Evolutionary conservation across 78 protist species (phyloP), one percentile per base, ranked within the genome.

Genomic region (Dictyostelium purpureum): DNA sequence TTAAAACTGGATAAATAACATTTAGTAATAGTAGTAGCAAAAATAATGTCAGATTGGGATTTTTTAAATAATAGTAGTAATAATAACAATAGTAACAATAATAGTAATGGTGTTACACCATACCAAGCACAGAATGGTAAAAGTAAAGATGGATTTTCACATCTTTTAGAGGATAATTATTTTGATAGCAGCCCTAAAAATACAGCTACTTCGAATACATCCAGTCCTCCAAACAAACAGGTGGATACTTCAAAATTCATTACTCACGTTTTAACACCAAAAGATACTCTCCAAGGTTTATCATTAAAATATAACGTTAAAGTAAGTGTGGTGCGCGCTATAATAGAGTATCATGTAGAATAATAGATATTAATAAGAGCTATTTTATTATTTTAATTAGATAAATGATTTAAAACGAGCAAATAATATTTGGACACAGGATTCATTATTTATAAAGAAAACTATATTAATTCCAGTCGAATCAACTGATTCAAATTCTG

Each of bases 231-330:
- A 63, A 63, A 63, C 11, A 31, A 4, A 31, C 10, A 28, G n/a
- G n/a, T 31, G n/a, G 71, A 71, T 31, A 71, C n/a, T 19, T 43
- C 52, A 38, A 70, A 37, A 82, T 73, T 14, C 59, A 71, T 85
- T 11, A 42, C 19, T 9, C 92, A 85, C 73, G 37, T 43, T 24
- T 38, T 85, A 35, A 35, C 67, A 12, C 73, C 82, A 35, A 38
- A 70, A 61, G 92, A 85, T 61, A 85, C 92, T 6, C 75, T 85
- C 1, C 82, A 71, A 74, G 92, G 92, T 43, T 45, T 85, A 59
- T 38, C 92, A 54, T 35, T 85, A 18, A 70, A 73, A 85, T 85
- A 85, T 59, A 52, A 70, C 33, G 81, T 75, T 16, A 75, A 75
- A 21, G 81, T 75, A 52, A 51, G 66, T 35, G 31, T 21, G n/a